Conservation (phyloP, 2,329 filamentous ascomycete genomes). For the Botrytis paeoniae region DNA sequence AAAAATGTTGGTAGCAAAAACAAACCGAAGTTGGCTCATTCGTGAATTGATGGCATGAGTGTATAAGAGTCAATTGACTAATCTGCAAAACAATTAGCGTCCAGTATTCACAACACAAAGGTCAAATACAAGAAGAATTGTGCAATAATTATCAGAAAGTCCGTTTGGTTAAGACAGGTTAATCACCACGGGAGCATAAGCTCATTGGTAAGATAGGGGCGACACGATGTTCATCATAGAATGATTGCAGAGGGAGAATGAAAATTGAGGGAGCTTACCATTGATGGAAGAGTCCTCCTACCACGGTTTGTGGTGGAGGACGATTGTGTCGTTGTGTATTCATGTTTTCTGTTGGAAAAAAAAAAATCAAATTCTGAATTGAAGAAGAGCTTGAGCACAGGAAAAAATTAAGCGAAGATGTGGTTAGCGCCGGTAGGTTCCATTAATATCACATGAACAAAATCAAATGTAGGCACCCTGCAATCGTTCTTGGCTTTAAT, state of each 20-base stretch:
- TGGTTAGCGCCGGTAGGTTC: constrained; percentile 16
- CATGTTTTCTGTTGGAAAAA: background rate
- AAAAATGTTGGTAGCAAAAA: background rate
- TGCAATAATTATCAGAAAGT: constrained; percentile 44
- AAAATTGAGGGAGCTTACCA: constrained; percentile 17
- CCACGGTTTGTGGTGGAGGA: background rate
- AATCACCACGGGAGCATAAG: constrained; percentile 48
- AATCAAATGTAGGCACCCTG: background rate
- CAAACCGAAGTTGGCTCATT: background rate
- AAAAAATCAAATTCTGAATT: background rate
- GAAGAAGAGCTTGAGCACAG: constrained; percentile 14
- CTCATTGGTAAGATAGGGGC: constrained; percentile 54
- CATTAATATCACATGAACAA: background rate
- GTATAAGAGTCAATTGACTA: background rate
- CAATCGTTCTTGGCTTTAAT: background rate
- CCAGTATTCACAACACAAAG: background rate
- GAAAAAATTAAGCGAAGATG: constrained; percentile 10
- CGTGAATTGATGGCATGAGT: no score
- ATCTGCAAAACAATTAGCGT: constrained; percentile 26
- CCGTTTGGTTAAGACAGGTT: constrained; percentile 59
- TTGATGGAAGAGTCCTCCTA: constrained; percentile 3
- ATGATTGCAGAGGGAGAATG: background rate
- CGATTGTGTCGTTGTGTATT: background rate
- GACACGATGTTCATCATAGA: constrained; percentile 56
- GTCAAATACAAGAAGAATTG: background rate